phyloP scores from a whole-genome alignment of 441 rosid species.

The Pelargonium australe region DNA sequence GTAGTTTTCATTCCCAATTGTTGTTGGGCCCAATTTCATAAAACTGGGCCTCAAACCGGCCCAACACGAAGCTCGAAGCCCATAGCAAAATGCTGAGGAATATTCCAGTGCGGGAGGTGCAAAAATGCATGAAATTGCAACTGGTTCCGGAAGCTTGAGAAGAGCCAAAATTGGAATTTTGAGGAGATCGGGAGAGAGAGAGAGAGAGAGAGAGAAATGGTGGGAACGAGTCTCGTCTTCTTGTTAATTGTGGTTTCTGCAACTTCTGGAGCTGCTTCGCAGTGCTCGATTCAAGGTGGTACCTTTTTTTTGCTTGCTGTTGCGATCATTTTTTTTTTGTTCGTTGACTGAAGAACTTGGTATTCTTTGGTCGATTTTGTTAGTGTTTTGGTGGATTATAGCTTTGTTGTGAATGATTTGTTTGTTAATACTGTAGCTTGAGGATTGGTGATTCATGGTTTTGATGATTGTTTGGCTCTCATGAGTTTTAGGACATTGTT shows the following conservation, averaged over 20 bases:
- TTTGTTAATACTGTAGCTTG: not conserved
- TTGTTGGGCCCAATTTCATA: no score
- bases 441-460: not conserved
- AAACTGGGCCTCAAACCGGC: no score
- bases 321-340: not conserved
- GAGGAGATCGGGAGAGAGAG: not conserved
- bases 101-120: no score
- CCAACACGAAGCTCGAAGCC: no score
- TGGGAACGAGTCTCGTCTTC: not conserved
- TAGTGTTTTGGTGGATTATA: not conserved
- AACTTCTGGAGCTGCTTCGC: constrained; percentile 2
- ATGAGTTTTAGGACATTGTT: not conserved
- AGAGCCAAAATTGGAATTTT: not conserved
- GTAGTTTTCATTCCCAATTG: no score
- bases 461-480: not conserved
- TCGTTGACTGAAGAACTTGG: not conserved
- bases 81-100: no score
- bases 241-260: not conserved
- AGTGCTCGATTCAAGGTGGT: not conserved
- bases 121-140: no score
- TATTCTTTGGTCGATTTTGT: not conserved
- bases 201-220: not conserved
- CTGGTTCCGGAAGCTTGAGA: no score
- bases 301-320: not conserved
- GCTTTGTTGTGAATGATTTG: not conserved